Base-by-base conservation (phyloP, 2,329 filamentous ascomycete genomes). In the Gyromitra esculenta region DNA sequence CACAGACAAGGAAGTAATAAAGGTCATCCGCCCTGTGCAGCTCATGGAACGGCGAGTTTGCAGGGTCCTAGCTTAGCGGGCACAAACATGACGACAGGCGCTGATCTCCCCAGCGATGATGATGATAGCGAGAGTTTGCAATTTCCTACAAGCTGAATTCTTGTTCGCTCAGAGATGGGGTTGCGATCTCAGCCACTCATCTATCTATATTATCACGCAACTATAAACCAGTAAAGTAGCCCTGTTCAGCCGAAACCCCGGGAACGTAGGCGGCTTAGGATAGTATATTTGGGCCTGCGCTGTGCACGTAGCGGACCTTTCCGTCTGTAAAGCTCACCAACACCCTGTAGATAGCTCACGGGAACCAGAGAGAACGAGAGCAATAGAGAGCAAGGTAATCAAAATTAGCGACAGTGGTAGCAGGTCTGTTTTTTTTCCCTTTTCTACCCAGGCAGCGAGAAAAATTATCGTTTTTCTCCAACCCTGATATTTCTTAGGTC, bases 331-430 rank as follows among this genome's bases (percentile, higher is more conserved):
- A 60, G n/a, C n/a, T 48, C 56, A 52, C 21, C 52, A 60, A 54
- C 31, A 63, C 41, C 57, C 35, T 54, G 63, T 56, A 74, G 56
- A 68, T 63, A 74, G 71, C 63, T 66, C 71, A 74, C 71, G 63
- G 71, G 71, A 56, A 73, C 71, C 25, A 31, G 25, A 31, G 25
- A 31, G 25, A 31, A 31, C 25, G 25, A 31, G 25, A 41, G 45
- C n/a, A 60, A 13, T 35, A 73, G 37, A 41, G 64, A 57, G 37
- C 15, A 68, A 74, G 43, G 31, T 15, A 37, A 35, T 37, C 48
- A 43, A 45, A 54, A 60, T 59, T 60, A 54, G 59, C 62, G n/a
- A 21, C 39, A 64, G 45, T 15, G 39, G 57, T 50, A 73, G 70
- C 62, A 73, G 70, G 63, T 67, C 54, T 48, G 52, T 48, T 73